Evolutionary conservation across 331 rosid genomes (phyloP), one percentile per base, ranked within the genome.

Genomic region (Spiraea crenata): DNA sequence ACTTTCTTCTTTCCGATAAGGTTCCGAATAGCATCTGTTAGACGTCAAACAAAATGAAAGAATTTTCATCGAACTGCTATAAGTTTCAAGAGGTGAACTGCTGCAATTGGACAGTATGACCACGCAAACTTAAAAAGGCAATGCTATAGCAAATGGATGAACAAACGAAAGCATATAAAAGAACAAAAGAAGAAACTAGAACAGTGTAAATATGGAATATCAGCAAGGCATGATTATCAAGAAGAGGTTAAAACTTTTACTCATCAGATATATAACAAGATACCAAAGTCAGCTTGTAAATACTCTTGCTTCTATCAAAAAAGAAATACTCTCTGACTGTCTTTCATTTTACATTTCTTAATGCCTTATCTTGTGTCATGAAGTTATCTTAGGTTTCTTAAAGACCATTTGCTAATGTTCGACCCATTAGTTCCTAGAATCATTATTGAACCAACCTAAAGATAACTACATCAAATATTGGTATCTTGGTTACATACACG

Each of bases 21-120:
- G 56, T 65, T 77, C 64, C 51, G 68, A 76, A 88, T 75, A 76
- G 83, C 60, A 69, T 76, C 95, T 88, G 88, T 7, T 31, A 49
- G 55, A 37, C 8, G 13, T 42, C 37, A 72, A 45, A 69, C 49
- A 48, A 69, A 14, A 37, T 20, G n/a, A 35, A 0, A 49, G 58
- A 41, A 47, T 45, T 25, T 25, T 25, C 41, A 67, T 52, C 51
- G 72, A 65, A 71, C 41, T 38, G 48, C 56, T 54, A 59, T 25
- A 76, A 73, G 7, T 52, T 8, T 42, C 31, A 1, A 4, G 8
- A 39, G 2, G 66, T 16, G 66, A 69, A 56, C 42, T 42, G 42
- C 52, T 25, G 31, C 31, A 25, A 69, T 55, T 5, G n/a, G 48
- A 25, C 12, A 59, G 3, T 45, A 69, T 10, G 44, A 16, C 25